Evolutionary conservation across 257 asterid genomes (phyloP).

Genomic region (Solanum bulbocastanum): DNA sequence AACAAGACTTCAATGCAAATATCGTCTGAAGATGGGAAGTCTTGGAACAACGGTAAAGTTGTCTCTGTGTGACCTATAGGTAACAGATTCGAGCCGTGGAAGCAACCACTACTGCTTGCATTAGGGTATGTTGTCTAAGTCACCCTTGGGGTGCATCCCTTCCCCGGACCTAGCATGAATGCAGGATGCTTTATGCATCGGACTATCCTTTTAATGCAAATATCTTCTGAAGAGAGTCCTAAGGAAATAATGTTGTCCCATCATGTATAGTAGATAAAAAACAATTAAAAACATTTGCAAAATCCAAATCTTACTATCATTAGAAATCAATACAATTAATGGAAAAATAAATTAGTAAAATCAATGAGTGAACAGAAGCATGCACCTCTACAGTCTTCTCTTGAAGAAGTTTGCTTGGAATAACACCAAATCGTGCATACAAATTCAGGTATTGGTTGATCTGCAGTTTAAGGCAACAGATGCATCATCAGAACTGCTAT

Average conservation of each 20-base stretch:
- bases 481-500: not conserved
- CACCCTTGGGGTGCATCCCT: not conserved
- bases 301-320: not conserved
- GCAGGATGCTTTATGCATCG: not conserved
- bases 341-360: not conserved
- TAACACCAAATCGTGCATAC: conserved; percentile 53
- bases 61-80: not conserved
- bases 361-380: conserved; percentile 1
- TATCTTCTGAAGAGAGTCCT: not conserved
- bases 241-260: not conserved
- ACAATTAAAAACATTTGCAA: not conserved
- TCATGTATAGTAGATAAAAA: not conserved
- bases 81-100: not conserved
- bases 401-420: conserved; percentile 77
- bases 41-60: not conserved
- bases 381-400: conserved; percentile 65
- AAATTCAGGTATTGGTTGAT: conserved; percentile 64
- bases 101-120: not conserved
- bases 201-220: not conserved
- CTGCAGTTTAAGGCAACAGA: conserved; percentile 25
- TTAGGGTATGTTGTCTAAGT: not conserved
- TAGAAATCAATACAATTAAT: not conserved
- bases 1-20: not conserved
- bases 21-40: not conserved
- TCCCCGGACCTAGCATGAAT: not conserved